Evolutionary conservation across 2,329 filamentous ascomycete genomes (phyloP).

Genomic region (Epicoccum nigrum): DNA sequence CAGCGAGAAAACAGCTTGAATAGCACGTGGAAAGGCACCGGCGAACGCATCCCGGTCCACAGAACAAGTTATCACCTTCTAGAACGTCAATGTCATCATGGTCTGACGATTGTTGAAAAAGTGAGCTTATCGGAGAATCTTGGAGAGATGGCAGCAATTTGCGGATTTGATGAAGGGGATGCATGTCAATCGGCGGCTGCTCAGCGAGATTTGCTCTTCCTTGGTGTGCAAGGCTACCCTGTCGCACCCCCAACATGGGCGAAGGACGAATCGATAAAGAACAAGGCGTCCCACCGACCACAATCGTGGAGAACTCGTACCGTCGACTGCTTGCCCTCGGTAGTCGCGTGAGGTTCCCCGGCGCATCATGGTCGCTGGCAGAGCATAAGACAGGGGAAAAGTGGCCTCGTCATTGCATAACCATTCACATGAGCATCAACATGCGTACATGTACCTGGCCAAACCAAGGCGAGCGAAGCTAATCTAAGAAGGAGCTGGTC

Average conservation of each 20-base stretch:
- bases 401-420: slow-evolving; percentile 27
- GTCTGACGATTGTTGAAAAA: slow-evolving; percentile 2
- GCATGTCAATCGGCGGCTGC: slow-evolving; percentile 12
- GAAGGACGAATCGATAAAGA: slow-evolving; percentile 9
- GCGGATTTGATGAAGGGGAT: slow-evolving; percentile 18
- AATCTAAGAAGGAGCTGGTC: slow-evolving; percentile 22
- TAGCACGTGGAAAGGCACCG: too few species aligned
- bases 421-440: slow-evolving; percentile 11
- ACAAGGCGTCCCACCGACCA: slow-evolving; percentile 9
- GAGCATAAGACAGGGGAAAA: slow-evolving; percentile 12
- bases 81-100: slow-evolving; percentile 3
- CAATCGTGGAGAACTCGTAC: slow-evolving; percentile 13
- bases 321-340: slow-evolving; percentile 12
- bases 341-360: slow-evolving; percentile 11
- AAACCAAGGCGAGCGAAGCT: slow-evolving; percentile 20
- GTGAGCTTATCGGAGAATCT: not conserved
- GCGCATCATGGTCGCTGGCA: not conserved
- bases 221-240: slow-evolving; percentile 19
- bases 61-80: slow-evolving; percentile 1
- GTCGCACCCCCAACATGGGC: slow-evolving; percentile 3
- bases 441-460: not conserved
- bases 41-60: too few species aligned
- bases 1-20: slow-evolving; percentile 6
- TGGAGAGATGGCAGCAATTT: slow-evolving; percentile 18
- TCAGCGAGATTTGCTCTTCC: slow-evolving; percentile 18